Base-by-base conservation (phyloP, 1,284 basidiomycete species). In the Mycosarcoma mackinlayi region DNA sequence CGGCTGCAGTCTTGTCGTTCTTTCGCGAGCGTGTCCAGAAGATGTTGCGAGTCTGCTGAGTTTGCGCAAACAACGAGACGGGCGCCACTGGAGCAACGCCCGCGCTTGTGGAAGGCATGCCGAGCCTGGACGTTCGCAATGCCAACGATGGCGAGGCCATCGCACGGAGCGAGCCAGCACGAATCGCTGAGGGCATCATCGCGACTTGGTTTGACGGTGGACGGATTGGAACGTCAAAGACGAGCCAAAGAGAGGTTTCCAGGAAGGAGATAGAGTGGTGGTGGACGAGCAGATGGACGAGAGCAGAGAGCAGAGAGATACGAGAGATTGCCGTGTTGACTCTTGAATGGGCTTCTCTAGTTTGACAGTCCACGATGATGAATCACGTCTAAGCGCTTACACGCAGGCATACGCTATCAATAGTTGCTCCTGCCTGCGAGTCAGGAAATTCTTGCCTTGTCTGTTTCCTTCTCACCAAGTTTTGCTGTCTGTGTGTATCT, bases 131-230 rank as follows among this genome's bases (percentile, higher is more conserved):
- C 21, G 56, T 46, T 44, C 51, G 47, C 33, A 63, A 52, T 35
- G 51, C 58, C 49, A 60, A 16, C 14, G 64, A 50, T 13, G 50
- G 39, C 46, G 51, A 51, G 19, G 52, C 47, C 41, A 60, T 55
- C 24, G 66, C 60, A 42, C 66, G 66, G 10, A 69, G 55, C 51
- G 60, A 63, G 51, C 66, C 66, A 24, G 52, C 53, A 33, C 66
- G 66, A 30, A 69, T 63, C 27, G 66, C 59, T 42, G 66, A 51
- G 33, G 66, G 56, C 59, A 69, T 63, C 55, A 69, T 69, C 27
- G 44, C 44, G 38, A 25, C 44, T 47, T n/a, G n/a, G 31, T 25
- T 18, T 25, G 23, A 27, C 5, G 10, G 27, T 25, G 42, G 23
- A 33, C 23, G 25, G 5, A n/a, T 40, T 24, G 28, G 34, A 35